Base-by-base conservation (phyloP, 2,329 filamentous ascomycete species). In the Clonostachys rhizophaga region DNA sequence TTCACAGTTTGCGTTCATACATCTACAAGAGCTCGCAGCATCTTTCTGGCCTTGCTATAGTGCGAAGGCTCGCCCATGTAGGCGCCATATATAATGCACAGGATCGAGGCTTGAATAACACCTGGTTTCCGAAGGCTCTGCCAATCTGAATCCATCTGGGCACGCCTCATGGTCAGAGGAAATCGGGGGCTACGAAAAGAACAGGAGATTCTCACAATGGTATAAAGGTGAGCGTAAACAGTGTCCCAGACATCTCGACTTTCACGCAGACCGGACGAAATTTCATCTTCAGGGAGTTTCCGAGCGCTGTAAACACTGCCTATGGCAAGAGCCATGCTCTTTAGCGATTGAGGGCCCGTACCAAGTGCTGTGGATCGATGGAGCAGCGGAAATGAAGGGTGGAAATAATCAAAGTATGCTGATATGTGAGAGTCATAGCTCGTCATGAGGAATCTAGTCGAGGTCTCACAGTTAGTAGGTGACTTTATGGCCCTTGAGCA, bases 1-100 rank as follows among this genome's bases (percentile, higher is more conserved):
- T 35, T 11, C 5, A 11, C 34, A 20, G 6, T 40, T 16, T 20
- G 16, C 7, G 20, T 16, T 48, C 58, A 51, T 41, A 63, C 61
- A 46, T 63, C 56, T 2, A 60, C 48, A 30, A 61, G 47, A 18
- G 50, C 52, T 3, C 60, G 53, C 13, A 61, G 50, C 58, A 62
- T 58, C 10, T 55, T 50, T 47, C 55, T 56, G 9, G 59, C 53
- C 20, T 55, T 57, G 9, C 54, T 45, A 20, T 59, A 59, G 12
- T 54, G 50, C 10, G 45, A 43, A 16, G 55, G 49, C 33, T 58
- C 56, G 14, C 56, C 58, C 43, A 58, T 57, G 43, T 56, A 64
- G 6, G 55, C 55, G 2, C 60, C 61, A 33, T 63, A 61, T 8
- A 61, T 53, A 14, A 62, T 59, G 47, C 57, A 55, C 24, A 64